These are phyloP conservation scores for Annulohypoxylon truncatum DNA, from an alignment of 2,329 filamentous ascomycete species.

Conservation along the genomic window DNA sequence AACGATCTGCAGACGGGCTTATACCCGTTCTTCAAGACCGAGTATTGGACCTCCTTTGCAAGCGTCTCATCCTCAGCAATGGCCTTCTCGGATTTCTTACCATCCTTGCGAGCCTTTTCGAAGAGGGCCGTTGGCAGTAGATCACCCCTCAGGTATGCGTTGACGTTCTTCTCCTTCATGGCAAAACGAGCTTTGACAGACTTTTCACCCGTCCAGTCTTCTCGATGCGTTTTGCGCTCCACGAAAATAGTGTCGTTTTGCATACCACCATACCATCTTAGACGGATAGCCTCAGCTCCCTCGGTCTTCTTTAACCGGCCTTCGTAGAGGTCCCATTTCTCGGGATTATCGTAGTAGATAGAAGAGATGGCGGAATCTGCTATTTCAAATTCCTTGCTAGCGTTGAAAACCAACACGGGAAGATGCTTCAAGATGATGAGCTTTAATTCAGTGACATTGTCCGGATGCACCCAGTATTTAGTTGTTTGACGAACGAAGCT, in stretches of 20 bases:
- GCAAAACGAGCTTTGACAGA: conserved; percentile 97
- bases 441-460: conserved; percentile 98
- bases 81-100: conserved; percentile 91
- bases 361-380: conserved; percentile 96
- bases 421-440: conserved; percentile 98
- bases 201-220: conserved; percentile 99
- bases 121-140: conserved; percentile 90
- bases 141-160: conserved; percentile 86
- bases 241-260: conserved; percentile 94
- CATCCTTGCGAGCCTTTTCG: conserved; percentile 94
- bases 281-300: conserved; percentile 93
- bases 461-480: conserved; percentile 99
- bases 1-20: conserved; percentile 93
- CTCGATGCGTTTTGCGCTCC: conserved; percentile 96
- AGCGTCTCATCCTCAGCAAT: conserved; percentile 92
- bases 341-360: conserved; percentile 96
- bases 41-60: conserved; percentile 93
- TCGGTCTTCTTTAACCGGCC: conserved; percentile 97
- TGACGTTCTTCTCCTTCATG: conserved; percentile 97
- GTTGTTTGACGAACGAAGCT: conserved; percentile 98
- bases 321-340: conserved; percentile 93
- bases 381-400: conserved; percentile 93
- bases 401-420: conserved; percentile 95
- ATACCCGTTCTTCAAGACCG: conserved; percentile 86
- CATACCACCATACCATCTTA: conserved; percentile 99